These are phyloP conservation scores for Prunus persica DNA, from an alignment of 306 rosid genomes.

Conservation along the genomic window DNA sequence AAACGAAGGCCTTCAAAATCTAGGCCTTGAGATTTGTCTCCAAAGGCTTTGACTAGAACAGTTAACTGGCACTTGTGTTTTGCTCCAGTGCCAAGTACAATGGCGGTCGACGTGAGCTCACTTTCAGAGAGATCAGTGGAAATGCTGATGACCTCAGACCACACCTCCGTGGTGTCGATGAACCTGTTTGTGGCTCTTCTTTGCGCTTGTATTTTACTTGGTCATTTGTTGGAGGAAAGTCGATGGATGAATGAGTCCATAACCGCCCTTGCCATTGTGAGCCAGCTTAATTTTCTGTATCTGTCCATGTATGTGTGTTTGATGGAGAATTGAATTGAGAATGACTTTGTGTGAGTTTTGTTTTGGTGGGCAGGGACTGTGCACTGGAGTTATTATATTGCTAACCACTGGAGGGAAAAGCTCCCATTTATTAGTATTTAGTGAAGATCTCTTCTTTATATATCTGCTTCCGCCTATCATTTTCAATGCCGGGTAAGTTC, in stretches of 20 bases:
- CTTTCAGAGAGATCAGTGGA: constrained; percentile 16
- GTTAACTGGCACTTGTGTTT: neutral
- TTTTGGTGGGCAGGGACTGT: constrained; percentile 59
- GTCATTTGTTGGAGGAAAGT: constrained; percentile 81
- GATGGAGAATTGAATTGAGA: neutral
- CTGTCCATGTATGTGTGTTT: neutral
- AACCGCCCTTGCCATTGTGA: constrained; percentile 83
- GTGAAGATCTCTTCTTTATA: constrained; percentile 93
- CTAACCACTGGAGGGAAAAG: constrained; percentile 77
- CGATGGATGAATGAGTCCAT: constrained; percentile 96
- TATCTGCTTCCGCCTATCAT: constrained; percentile 98
- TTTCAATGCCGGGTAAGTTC: constrained; percentile 90
- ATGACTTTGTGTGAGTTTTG: neutral
- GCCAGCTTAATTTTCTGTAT: neutral
- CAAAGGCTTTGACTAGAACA: neutral
- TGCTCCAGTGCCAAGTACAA: neutral
- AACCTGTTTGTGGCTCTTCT: constrained; percentile 88
- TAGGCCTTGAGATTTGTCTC: neutral
- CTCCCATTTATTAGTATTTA: constrained; percentile 75
- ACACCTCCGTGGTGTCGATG: constrained; percentile 77
- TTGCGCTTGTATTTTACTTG: constrained; percentile 76
- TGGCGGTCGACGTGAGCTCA: constrained; percentile 21
- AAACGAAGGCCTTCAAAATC: neutral
- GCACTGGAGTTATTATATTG: constrained; percentile 73
- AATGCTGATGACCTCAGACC: constrained; percentile 51